Base-by-base conservation (phyloP, 495 filamentous ascomycete species). In the Penicillium subrubescens region DNA sequence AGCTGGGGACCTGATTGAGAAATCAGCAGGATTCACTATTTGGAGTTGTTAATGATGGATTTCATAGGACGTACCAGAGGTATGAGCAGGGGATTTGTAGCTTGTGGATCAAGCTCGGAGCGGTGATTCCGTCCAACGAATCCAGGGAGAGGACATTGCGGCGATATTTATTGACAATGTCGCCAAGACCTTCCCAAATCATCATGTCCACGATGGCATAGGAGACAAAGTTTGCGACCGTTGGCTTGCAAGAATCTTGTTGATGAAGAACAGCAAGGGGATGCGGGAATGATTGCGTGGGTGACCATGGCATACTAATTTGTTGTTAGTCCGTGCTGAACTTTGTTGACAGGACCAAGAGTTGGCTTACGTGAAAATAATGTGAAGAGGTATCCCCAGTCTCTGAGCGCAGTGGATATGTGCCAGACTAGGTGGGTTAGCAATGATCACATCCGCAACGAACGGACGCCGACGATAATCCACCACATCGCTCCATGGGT, bases 391-490 rank as follows among this genome's bases (percentile, higher is more conserved):
- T 33, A 93, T 85, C 0, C 92, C 91, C 43, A 95, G 74, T 65
- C 88, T 87, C 70, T 95, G 89, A 5, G 92, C 92, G 63, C 90
- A 89, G 78, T 94, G 91, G 11, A 94, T 82, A 72, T 94, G 91
- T 1, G 90, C 92, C 69, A 94, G 90, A 68, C 89, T 90, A 0
- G 91, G 91, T 0, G 92, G 92, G 66, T 95, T 95, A 5, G 92
- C 92, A 58, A 95, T 94, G 66, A 95, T 94, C 5, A 84, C 88
- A 73, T 94, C 90, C 0, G 90, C 91, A 33, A 94, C 85, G 61
- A 95, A 95, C 1, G 90, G 86, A 27, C 78, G 79, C 19, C 79
- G 73, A 21, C 82, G 77, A 65, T 75, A 76, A 21, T 72, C 64
- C n/a, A 71, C 65, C 0, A 19, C 48, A 7, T 74, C 64, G 35